These are phyloP conservation scores for Triglochin maritima DNA, from an alignment of 106 monocot genomes.

Conservation along the genomic window DNA sequence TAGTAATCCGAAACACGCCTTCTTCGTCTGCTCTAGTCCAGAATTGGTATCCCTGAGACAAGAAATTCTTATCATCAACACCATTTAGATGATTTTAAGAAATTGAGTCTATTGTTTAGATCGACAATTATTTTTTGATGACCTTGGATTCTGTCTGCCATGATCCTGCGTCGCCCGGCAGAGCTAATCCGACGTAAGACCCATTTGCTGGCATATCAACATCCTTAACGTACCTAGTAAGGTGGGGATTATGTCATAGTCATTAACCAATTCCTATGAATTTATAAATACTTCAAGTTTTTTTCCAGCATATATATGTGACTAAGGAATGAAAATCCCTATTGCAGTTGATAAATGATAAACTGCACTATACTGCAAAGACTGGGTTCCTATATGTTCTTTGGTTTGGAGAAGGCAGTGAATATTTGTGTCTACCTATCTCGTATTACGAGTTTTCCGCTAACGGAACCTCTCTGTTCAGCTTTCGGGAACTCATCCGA, in stretches of 20 bases:
- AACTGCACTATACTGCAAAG: too few species aligned
- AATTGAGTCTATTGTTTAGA: not conserved
- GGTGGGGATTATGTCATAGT: not conserved
- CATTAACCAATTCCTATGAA: too few species aligned
- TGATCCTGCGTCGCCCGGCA: constrained; percentile 62
- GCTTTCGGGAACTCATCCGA: constrained; percentile 54
- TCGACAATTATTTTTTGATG: not conserved
- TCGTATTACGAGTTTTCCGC: constrained; percentile 45
- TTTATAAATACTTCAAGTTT: too few species aligned
- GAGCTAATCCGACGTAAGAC: constrained; percentile 59
- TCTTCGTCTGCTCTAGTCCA: constrained; percentile 40
- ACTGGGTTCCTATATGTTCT: too few species aligned
- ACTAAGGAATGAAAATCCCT: too few species aligned
- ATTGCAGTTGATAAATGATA: too few species aligned
- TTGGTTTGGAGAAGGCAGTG: not conserved
- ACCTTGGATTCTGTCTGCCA: constrained; percentile 88
- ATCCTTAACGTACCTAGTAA: constrained; percentile 28
- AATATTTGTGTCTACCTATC: constrained; percentile 35
- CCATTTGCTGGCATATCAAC: constrained; percentile 22
- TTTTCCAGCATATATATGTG: too few species aligned
- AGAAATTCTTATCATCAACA: not conserved
- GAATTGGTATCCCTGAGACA: constrained; percentile 65
- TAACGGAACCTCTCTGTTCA: constrained; percentile 49
- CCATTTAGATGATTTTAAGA: too few species aligned
- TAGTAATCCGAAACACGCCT: constrained; percentile 50